Evolutionary conservation across 1,284 basidiomycete species (phyloP).

Genomic region (Athelia sp.): DNA sequence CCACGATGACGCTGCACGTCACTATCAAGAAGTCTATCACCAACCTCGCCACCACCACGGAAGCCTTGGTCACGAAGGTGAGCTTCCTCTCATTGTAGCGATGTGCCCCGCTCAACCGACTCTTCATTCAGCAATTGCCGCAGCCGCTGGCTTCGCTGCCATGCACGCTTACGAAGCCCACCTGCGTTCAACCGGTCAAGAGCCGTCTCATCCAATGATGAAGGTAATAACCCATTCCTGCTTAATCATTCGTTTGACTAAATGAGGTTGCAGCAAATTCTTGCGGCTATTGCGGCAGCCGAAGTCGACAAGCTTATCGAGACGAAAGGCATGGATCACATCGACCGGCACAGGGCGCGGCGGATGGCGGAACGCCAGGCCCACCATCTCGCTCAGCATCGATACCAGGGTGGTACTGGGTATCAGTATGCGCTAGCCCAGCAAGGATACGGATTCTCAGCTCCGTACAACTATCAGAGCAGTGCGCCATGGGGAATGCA

Average conservation of each 20-base stretch:
- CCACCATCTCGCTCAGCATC: slow-evolving; percentile 1
- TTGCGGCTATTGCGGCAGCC: slow-evolving; percentile 20
- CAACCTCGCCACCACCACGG: background rate
- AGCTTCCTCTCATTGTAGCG: background rate
- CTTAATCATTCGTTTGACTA: background rate
- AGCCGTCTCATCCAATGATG: slow-evolving; percentile 15
- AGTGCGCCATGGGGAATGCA: background rate
- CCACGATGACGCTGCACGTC: background rate
- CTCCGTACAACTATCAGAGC: no score
- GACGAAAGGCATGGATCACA: slow-evolving; percentile 19
- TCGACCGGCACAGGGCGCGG: slow-evolving; percentile 19
- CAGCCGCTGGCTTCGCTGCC: slow-evolving; percentile 22
- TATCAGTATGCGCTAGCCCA: slow-evolving; percentile 13
- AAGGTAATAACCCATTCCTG: slow-evolving; percentile 12
- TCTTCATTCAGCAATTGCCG: slow-evolving; percentile 17
- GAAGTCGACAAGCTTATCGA: slow-evolving; percentile 21
- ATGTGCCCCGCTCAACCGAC: no score
- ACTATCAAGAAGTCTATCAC: background rate
- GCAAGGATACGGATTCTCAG: no score
- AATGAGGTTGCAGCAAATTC: slow-evolving; percentile 14
- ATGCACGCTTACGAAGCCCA: slow-evolving; percentile 21
- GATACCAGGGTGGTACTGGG: slow-evolving; percentile 13
- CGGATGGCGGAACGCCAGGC: slow-evolving; percentile 14
- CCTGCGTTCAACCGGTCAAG: slow-evolving; percentile 19
- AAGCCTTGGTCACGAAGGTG: background rate